Evolutionary conservation across 306 rosid genomes (phyloP).

Genomic region (Urtica urens): DNA sequence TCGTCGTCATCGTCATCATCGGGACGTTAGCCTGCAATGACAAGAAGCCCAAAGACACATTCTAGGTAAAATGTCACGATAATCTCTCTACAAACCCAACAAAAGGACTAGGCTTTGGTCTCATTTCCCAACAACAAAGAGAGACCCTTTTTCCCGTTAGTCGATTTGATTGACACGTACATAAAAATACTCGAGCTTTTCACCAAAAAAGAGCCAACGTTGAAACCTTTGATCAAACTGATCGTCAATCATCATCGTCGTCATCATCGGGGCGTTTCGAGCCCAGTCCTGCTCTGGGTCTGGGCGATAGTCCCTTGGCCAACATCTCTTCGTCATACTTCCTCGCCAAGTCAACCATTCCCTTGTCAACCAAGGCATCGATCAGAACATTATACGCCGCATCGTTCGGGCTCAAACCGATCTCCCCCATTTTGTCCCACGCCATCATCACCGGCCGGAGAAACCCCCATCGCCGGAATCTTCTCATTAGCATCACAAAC

Average conservation of each 20-base stretch:
- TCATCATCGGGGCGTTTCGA: slow-evolving; percentile 19
- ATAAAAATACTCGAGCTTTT: too few relatives aligned
- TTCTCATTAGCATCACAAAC: slow-evolving; percentile 72
- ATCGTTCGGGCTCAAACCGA: slow-evolving; percentile 75
- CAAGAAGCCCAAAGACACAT: too few relatives aligned
- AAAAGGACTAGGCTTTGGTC: too few relatives aligned
- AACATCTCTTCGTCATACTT: slow-evolving; percentile 81
- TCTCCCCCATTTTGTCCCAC: slow-evolving; percentile 67
- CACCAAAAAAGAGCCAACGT: too few relatives aligned
- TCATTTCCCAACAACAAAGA: too few relatives aligned
- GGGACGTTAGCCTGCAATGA: too few relatives aligned
- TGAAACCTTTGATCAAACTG: background rate
- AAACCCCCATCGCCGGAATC: slow-evolving; percentile 90
- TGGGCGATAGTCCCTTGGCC: slow-evolving; percentile 69
- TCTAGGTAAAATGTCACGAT: too few relatives aligned
- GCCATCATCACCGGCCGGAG: slow-evolving; percentile 58
- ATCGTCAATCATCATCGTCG: slow-evolving; percentile 22
- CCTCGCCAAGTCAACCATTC: slow-evolving; percentile 58
- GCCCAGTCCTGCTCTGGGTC: slow-evolving; percentile 65
- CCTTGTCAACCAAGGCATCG: slow-evolving; percentile 76
- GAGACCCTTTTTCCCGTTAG: too few relatives aligned
- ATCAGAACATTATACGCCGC: slow-evolving; percentile 74
- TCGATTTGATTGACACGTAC: too few relatives aligned
- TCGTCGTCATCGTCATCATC: too few relatives aligned
- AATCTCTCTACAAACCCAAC: too few relatives aligned